phyloP scores from a whole-genome alignment of 345 rosid genomes.

The Camelina laxa region DNA sequence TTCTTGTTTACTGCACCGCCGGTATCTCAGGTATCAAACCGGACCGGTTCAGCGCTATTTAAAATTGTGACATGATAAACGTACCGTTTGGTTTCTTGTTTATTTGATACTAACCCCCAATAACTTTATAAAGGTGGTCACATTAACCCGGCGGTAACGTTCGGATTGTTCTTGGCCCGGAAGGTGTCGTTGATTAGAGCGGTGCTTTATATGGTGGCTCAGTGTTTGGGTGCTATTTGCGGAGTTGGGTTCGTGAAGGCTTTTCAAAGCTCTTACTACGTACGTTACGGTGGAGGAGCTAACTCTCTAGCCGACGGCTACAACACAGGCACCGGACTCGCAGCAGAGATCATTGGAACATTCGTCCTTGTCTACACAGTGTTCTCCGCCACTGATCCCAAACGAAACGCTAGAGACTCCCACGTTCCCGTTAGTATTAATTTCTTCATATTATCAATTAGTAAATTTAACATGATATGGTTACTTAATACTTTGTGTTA shows the following conservation, averaged over 20 bases:
- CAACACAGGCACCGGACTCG: conserved; percentile 68
- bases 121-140: conserved; percentile 56
- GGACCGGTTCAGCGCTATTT: background rate
- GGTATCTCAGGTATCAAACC: conserved; percentile 61
- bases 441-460: background rate
- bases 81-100: background rate
- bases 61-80: background rate
- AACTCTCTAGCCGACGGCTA: conserved; percentile 55
- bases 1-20: conserved; percentile 75
- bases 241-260: conserved; percentile 70
- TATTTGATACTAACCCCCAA: background rate
- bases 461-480: background rate
- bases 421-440: conserved; percentile 61
- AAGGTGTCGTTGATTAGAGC: conserved; percentile 67
- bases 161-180: conserved; percentile 66
- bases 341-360: conserved; percentile 70
- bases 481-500: background rate
- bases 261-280: conserved; percentile 58
- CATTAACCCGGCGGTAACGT: conserved; percentile 75
- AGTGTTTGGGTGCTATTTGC: conserved; percentile 69
- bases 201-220: conserved; percentile 65
- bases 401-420: conserved; percentile 65
- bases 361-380: conserved; percentile 71
- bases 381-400: conserved; percentile 72
- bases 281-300: conserved; percentile 66